Percentiles rank a stretch among this genome's conserved stretches.
These are phyloP conservation scores for Coffea humblotiana DNA, from an alignment of 305 asterid species.

Conservation along the genomic window DNA sequence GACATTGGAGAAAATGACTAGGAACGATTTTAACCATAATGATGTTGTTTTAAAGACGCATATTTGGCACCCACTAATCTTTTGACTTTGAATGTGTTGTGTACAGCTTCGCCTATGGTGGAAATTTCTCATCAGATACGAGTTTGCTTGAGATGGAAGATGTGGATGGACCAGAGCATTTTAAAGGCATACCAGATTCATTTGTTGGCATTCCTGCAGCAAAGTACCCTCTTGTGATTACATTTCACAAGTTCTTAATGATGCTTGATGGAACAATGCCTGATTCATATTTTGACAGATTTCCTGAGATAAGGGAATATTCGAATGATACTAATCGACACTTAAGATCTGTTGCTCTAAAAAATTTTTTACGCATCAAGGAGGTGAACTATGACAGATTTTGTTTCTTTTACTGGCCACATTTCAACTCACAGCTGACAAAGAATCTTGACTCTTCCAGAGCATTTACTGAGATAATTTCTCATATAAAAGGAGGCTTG, in stretches of 20 bases:
- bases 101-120: conserved; percentile 39
- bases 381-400: conserved; percentile 68
- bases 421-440: conserved; percentile 42
- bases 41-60: conserved; percentile 23
- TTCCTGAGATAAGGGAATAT: conserved; percentile 30
- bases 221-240: conserved; percentile 56
- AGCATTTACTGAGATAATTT: conserved; percentile 67
- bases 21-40: neutral
- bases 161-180: conserved; percentile 42
- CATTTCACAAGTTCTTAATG: conserved; percentile 62
- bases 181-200: conserved; percentile 55
- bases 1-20: neutral
- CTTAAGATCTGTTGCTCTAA: conserved; percentile 41
- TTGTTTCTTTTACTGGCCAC: conserved; percentile 61
- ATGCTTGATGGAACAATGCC: conserved; percentile 67
- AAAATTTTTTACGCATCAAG: conserved; percentile 47
- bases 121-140: conserved; percentile 20
- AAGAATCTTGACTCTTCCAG: conserved; percentile 57
- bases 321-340: conserved; percentile 28
- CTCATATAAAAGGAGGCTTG: conserved; percentile 69
- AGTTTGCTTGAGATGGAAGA: conserved; percentile 39
- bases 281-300: conserved; percentile 54
- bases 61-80: neutral
- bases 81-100: neutral
- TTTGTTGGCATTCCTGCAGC: conserved; percentile 43